Evolutionary conservation across 2,329 filamentous ascomycete genomes (phyloP).

Genomic region (Clarireedia paspali): DNA sequence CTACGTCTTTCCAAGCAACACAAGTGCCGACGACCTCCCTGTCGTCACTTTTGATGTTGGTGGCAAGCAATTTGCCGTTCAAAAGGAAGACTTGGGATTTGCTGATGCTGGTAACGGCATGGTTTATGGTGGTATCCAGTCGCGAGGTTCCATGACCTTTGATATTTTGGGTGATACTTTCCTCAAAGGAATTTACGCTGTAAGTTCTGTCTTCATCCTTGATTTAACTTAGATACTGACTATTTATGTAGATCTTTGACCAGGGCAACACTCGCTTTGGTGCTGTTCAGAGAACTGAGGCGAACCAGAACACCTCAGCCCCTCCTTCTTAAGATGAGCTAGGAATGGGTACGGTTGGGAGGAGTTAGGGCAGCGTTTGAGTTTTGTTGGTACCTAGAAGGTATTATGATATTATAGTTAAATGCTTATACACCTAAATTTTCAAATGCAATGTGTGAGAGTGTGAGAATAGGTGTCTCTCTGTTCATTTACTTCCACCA

Average conservation of each 20-base stretch:
- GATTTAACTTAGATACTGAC: constrained; percentile 4
- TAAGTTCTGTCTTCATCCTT: constrained; percentile 27
- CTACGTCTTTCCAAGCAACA: constrained; percentile 52
- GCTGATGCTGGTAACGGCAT: constrained; percentile 44
- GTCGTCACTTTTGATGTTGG: constrained; percentile 57
- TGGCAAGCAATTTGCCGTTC: constrained; percentile 46
- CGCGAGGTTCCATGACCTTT: constrained; percentile 43
- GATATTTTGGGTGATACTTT: constrained; percentile 53
- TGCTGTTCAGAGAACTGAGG: constrained; percentile 40
- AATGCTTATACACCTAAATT: no score
- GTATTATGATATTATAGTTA: no score
- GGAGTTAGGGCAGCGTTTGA: no score
- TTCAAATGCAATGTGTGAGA: no score
- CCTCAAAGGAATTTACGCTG: constrained; percentile 52
- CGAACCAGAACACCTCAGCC: constrained; percentile 21
- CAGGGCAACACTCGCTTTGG: constrained; percentile 49
- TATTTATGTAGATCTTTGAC: constrained; percentile 44
- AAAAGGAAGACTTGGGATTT: constrained; percentile 53
- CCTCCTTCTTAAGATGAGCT: constrained; percentile 17
- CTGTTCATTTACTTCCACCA: no score
- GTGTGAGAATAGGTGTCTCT: no score
- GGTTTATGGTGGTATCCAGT: constrained; percentile 54
- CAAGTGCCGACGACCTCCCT: constrained; percentile 46
- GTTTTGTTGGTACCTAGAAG: no score
- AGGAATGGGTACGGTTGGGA: no score